Evolutionary conservation across 495 filamentous ascomycete genomes (phyloP), one percentile per base, ranked within the genome.

Genomic region (Parmelia sp.): DNA sequence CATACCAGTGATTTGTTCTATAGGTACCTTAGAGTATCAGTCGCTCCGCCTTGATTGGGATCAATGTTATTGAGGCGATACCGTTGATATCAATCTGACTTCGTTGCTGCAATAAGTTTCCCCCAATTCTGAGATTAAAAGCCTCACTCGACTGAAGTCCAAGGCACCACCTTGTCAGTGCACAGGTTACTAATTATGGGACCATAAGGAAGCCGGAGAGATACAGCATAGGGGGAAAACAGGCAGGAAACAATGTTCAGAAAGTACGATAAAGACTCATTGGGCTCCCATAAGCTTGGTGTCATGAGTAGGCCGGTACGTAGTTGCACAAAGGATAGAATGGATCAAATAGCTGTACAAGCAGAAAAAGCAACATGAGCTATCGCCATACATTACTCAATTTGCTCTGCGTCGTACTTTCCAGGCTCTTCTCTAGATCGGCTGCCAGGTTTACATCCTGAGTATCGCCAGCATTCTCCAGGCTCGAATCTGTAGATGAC

Each of bases 1-100:
- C 4, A 31, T 29, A 33, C 45, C 36, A 45, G 49, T 40, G 57
- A 47, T 42, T 29, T 40, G 29, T 19, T 57, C 62, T 68, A 27
- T 51, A 51, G 19, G 37, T n/a, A 15, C 12, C 25, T 21, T n/a
- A 36, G 4, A 51, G 25, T 21, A 23, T 55, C 4, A n/a, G 23
- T 4, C 23, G 8, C 1, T 27, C 27, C 19, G 17, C 27, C 10
- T 15, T 4, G 17, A 23, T 25, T 33, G 35, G 1, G 15, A 6
- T 29, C 47, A 51, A 29, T 29, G 29, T 44, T 27, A 12, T 0
- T 27, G 11, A 27, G 10, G 21, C 5, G 35, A 11, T 47, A 60
- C 57, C 17, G n/a, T 40, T 23, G 25, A 59, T 37, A 31, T 31
- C 63, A 14, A 8, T 40, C 33, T 14, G 27, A 25, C 37, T 29